Conservation (phyloP, 768 basidiomycete species). For the Mycena leptocephala region DNA sequence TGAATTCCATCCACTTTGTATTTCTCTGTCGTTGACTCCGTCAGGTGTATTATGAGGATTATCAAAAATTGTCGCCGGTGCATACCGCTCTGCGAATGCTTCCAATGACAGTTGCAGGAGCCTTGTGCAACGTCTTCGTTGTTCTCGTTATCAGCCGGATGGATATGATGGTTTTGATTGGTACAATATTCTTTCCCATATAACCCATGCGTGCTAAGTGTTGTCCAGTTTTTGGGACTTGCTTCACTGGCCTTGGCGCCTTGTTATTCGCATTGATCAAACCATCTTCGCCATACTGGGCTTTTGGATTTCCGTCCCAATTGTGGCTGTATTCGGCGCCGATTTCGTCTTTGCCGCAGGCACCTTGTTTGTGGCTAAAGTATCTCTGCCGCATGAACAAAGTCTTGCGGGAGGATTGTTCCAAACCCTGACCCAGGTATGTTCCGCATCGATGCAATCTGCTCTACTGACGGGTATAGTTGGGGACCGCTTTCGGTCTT, state of each 20-base stretch:
- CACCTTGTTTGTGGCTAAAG: conserved; percentile 84
- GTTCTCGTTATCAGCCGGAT: conserved; percentile 73
- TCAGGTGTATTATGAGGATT: conserved; percentile 84
- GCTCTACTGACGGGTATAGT: conserved; percentile 43
- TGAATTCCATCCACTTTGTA: neutral
- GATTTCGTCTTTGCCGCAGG: conserved; percentile 86
- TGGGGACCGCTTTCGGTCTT: conserved; percentile 70
- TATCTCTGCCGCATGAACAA: conserved; percentile 80
- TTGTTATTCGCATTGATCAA: conserved; percentile 81
- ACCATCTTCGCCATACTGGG: conserved; percentile 78
- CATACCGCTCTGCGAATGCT: conserved; percentile 77
- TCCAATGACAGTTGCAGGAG: conserved; percentile 82
- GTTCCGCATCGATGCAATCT: neutral
- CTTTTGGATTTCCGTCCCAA: conserved; percentile 80
- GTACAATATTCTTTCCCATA: conserved; percentile 49
- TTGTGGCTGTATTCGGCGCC: conserved; percentile 81
- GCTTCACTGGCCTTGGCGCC: conserved; percentile 70
- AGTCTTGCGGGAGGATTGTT: conserved; percentile 84
- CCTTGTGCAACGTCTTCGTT: conserved; percentile 76
- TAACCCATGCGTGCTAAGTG: too few species aligned
- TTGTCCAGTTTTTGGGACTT: conserved; percentile 60
- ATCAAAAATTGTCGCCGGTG: conserved; percentile 67
- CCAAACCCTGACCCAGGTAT: conserved; percentile 84
- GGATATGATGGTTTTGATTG: conserved; percentile 70
- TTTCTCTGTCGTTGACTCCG: neutral